phyloP scores from a whole-genome alignment of 2,329 filamentous ascomycete genomes.

The Colletotrichum neosansevieriae region DNA sequence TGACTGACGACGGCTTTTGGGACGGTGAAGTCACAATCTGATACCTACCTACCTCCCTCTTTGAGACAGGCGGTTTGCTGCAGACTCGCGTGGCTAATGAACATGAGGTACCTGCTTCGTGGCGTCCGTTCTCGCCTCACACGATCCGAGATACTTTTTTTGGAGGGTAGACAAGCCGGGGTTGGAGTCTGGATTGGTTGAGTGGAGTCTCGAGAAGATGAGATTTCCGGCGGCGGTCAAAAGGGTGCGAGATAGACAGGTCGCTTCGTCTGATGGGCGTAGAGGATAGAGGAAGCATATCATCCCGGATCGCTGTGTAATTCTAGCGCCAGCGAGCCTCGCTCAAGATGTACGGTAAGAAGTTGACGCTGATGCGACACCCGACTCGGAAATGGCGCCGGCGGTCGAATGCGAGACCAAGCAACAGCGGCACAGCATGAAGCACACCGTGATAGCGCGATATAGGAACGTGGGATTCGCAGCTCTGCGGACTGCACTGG shows the following conservation, averaged over 20 bases:
- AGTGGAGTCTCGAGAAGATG: constrained; percentile 36
- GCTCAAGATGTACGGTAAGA: background rate
- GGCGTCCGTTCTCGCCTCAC: constrained; percentile 29
- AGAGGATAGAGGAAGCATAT: too few relatives aligned
- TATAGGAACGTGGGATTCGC: background rate
- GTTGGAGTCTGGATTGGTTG: constrained; percentile 5
- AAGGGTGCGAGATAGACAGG: constrained; percentile 36
- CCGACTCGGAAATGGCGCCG: background rate
- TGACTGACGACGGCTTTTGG: constrained; percentile 9
- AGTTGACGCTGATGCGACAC: background rate
- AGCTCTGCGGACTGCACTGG: background rate
- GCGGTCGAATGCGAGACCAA: background rate
- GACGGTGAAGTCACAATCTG: background rate
- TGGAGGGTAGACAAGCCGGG: background rate
- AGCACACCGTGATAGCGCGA: constrained; percentile 24
- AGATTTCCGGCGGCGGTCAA: constrained; percentile 11
- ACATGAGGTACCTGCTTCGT: constrained; percentile 36
- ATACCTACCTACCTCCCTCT: constrained; percentile 7
- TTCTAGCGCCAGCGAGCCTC: too few relatives aligned
- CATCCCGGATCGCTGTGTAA: too few relatives aligned
- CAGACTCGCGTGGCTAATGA: constrained; percentile 37
- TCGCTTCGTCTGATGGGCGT: constrained; percentile 21
- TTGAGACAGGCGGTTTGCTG: constrained; percentile 28
- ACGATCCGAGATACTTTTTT: constrained; percentile 22
- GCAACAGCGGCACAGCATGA: background rate